Base-by-base conservation (phyloP, 768 basidiomycete genomes). In the Mycena venus region DNA sequence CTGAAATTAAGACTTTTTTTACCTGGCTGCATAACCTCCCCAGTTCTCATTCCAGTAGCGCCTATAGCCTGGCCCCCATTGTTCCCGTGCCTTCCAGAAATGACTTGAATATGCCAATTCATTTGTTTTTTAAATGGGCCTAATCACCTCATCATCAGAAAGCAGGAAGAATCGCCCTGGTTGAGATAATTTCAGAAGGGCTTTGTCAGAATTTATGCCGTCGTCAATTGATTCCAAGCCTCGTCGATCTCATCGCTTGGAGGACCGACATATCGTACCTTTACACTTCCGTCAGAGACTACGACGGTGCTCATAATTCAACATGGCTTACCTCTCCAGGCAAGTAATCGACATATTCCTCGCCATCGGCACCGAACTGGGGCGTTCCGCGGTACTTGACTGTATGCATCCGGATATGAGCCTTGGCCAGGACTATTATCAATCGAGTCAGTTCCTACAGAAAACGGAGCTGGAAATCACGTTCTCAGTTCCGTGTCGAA, bases 161-260 rank as follows among this genome's bases (percentile, higher is more conserved):
- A 62, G 61, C n/a, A 62, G 27, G 61, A 62, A 62, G 61, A 62
- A 62, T 19, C 61, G 61, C 12, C 23, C 61, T 62, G 23, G 34
- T 36, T 12, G 38, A n/a, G n/a, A n/a, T 36, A 2, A 25, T 38
- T 12, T 60, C 21, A 62, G 56, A 19, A 34, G 15, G 11, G 36
- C 15, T 23, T 21, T 17, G 19, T 59, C n/a, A 12, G 32, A n/a
- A 11, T 8, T 8, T 21, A 12, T 21, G 36, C 36, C 15, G 23
- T 61, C 19, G 61, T 62, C 25, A 62, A n/a, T 29, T 62, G 61
- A 23, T 62, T 62, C 61, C 61, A 62, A 4, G 61, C 61, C 61
- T 62, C 61, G 61, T 62, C 61, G 61, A 62, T 62, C 9, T 62
- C 61, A n/a, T 42, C 38, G 42, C 61, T 62, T n/a, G 61, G 61